These are phyloP conservation scores for Clavaria fumosa DNA, from an alignment of 768 basidiomycete genomes.

Conservation along the genomic window DNA sequence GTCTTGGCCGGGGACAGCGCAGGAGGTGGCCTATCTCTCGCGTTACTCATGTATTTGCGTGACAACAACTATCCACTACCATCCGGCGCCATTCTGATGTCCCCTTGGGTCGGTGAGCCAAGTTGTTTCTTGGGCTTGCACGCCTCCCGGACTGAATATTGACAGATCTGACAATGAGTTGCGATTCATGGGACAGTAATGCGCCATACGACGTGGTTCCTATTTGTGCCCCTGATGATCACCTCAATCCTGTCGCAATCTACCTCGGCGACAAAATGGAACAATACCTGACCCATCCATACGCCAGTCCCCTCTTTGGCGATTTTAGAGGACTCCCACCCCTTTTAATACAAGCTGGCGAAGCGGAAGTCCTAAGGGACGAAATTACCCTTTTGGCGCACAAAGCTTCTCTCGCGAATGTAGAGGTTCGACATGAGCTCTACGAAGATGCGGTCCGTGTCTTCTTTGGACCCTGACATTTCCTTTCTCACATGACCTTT, in stretches of 20 bases:
- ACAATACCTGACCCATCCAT: slow-evolving; percentile 86
- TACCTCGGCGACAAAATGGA: slow-evolving; percentile 76
- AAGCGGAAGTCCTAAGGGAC: slow-evolving; percentile 90
- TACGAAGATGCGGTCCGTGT: slow-evolving; percentile 77
- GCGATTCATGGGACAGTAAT: slow-evolving; percentile 97
- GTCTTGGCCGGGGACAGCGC: slow-evolving; percentile 85
- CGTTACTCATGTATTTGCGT: slow-evolving; percentile 85
- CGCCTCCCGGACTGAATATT: neutral
- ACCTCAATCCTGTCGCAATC: slow-evolving; percentile 86
- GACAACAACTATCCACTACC: slow-evolving; percentile 80
- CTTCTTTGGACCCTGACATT: neutral
- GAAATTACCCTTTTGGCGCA: slow-evolving; percentile 85
- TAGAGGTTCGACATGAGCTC: slow-evolving; percentile 73
- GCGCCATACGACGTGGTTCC: slow-evolving; percentile 75
- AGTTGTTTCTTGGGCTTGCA: neutral
- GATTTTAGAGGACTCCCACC: slow-evolving; percentile 79
- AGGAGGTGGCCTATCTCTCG: slow-evolving; percentile 77
- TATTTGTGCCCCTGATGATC: slow-evolving; percentile 55
- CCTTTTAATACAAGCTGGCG: slow-evolving; percentile 80
- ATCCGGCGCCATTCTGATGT: slow-evolving; percentile 76
- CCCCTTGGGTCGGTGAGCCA: slow-evolving; percentile 85
- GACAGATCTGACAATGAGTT: slow-evolving; percentile 87
- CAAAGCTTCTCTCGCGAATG: slow-evolving; percentile 80
- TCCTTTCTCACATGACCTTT: no score
- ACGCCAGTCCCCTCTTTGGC: slow-evolving; percentile 90